Percentiles rank a stretch among this genome's conserved stretches.
Conservation (phyloP, 2,329 filamentous ascomycete genomes). For the Metarhizium anisopliae region DNA sequence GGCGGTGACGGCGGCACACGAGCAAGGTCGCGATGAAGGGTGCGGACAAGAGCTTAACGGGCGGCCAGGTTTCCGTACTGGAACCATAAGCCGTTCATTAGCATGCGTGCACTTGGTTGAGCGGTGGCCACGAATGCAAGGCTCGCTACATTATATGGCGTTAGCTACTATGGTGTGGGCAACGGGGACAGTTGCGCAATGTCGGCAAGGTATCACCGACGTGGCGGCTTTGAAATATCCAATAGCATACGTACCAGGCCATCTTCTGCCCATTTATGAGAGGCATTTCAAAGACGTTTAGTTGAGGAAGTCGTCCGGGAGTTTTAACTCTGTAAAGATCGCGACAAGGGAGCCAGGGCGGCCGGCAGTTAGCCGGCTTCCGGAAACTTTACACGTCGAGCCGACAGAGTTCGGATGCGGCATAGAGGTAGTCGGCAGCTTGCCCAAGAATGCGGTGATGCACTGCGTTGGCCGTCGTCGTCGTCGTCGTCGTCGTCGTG, state of each 20-base stretch:
- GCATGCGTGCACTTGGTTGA: constrained; percentile 67
- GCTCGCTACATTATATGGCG: constrained; percentile 41
- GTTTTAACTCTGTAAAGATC: background rate
- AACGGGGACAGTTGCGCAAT: background rate
- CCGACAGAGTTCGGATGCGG: background rate
- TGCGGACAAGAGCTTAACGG: constrained; percentile 64
- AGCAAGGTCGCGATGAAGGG: constrained; percentile 50
- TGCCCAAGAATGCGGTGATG: no score
- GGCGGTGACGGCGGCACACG: constrained; percentile 54
- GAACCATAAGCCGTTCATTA: constrained; percentile 58
- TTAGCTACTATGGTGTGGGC: background rate
- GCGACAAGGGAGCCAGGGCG: background rate
- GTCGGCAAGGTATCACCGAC: background rate
- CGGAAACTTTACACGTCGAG: background rate
- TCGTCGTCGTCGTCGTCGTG: background rate
- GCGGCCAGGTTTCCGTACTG: constrained; percentile 63
- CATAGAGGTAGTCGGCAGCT: background rate
- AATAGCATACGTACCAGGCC: constrained; percentile 51
- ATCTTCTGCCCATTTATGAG: constrained; percentile 63
- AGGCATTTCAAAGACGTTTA: constrained; percentile 42
- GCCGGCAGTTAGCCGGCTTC: background rate
- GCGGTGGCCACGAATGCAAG: constrained; percentile 67
- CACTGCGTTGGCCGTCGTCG: background rate
- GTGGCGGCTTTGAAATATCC: background rate
- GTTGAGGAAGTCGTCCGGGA: background rate